Conservation (phyloP, 2,329 filamentous ascomycete genomes). For the Fusarium sp. region DNA sequence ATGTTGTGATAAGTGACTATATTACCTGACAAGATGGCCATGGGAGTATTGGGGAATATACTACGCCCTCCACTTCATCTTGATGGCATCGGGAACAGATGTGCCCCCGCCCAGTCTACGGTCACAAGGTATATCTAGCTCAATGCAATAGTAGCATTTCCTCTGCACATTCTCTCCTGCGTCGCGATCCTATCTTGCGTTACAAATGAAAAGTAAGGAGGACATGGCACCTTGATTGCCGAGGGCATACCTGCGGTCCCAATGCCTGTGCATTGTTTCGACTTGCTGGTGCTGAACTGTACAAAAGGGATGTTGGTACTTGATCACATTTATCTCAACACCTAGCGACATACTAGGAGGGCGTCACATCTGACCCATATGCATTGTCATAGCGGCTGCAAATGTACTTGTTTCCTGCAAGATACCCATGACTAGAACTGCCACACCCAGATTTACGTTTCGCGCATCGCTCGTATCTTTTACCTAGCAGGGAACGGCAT, state of each 20-base stretch:
- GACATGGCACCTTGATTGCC: neutral
- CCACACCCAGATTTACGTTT: neutral
- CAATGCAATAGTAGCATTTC: neutral
- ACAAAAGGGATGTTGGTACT: neutral
- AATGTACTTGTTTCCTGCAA: neutral
- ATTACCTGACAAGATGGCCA: conserved; percentile 10
- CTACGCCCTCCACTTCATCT: neutral
- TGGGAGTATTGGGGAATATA: neutral
- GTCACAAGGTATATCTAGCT: neutral
- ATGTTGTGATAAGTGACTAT: conserved; percentile 14
- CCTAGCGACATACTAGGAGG: neutral
- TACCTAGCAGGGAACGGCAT: neutral
- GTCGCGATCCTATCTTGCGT: neutral
- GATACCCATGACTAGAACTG: neutral
- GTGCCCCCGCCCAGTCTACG: neutral
- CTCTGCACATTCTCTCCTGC: neutral
- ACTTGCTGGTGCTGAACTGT: neutral
- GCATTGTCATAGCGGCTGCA: neutral
- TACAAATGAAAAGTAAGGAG: neutral
- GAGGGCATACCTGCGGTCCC: neutral
- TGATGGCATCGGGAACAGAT: neutral
- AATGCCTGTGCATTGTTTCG: neutral
- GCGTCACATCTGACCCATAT: neutral
- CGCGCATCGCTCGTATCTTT: neutral
- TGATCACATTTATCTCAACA: neutral